A percentile compares a stretch with the other conserved stretches of the same genome.
Conservation (phyloP, 495 filamentous ascomycete species). For the Aspergillus steynii region DNA sequence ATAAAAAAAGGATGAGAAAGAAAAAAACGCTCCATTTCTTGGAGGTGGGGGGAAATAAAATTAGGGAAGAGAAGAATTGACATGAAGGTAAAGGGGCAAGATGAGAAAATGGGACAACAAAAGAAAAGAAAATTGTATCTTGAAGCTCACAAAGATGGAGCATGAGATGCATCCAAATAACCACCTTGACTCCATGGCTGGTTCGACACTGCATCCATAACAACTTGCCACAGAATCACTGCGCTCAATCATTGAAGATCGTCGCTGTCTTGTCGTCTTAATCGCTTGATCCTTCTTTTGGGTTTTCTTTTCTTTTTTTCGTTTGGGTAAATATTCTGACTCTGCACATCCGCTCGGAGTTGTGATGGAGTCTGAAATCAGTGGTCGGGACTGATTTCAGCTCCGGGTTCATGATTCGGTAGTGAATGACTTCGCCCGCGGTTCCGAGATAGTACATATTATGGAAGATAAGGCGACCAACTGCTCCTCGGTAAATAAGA, state of each 20-base stretch:
- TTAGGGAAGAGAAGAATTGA: conserved; percentile 35
- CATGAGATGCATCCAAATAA: neutral
- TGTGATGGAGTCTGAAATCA: conserved; percentile 9
- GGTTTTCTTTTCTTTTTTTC: conserved; percentile 14
- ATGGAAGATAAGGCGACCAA: conserved; percentile 28
- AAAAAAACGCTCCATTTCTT: conserved; percentile 4
- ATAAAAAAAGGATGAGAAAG: conserved; percentile 14
- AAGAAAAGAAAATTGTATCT: neutral
- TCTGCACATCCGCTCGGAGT: neutral
- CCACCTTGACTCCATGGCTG: neutral
- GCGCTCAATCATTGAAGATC: conserved; percentile 18
- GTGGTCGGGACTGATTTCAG: conserved; percentile 4
- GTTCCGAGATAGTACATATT: conserved; percentile 35
- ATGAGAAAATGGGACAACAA: conserved; percentile 11
- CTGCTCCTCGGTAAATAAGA: conserved; percentile 36
- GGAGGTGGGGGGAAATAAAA: conserved; percentile 22
- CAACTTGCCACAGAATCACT: conserved; percentile 16
- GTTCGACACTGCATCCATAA: conserved; percentile 8
- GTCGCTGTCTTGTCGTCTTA: conserved; percentile 8
- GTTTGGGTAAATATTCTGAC: conserved; percentile 4
- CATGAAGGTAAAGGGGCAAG: conserved; percentile 17
- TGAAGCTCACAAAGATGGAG: neutral
- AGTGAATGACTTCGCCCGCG: conserved; percentile 17
- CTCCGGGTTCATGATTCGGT: conserved; percentile 14
- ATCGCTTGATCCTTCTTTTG: conserved; percentile 1